Base-by-base conservation (phyloP, 1,284 basidiomycete species). In the Hemileia vastatrix region DNA sequence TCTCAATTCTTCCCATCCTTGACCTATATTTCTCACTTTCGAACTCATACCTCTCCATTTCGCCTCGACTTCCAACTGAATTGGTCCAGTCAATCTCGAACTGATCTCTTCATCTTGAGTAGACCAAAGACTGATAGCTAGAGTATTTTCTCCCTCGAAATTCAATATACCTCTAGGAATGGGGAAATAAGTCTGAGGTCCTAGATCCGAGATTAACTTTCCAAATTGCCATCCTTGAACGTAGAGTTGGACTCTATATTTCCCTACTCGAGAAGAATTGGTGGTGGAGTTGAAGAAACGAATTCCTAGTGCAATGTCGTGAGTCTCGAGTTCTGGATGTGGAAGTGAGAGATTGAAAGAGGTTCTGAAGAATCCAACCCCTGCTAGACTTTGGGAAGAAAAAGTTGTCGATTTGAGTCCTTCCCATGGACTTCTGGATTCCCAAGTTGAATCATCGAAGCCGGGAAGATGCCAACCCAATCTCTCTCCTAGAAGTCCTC, bases 381-480 rank as follows among this genome's bases (percentile, higher is more conserved):
- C 86, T 0, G 86, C n/a, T n/a, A n/a, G n/a, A n/a, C 77, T 36
- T 76, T 72, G 0, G 84, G 84, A 3, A 88, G 78, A 4, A n/a
- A n/a, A n/a, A n/a, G n/a, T n/a, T n/a, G n/a, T n/a, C n/a, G n/a
- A n/a, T n/a, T n/a, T n/a, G n/a, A n/a, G n/a, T n/a, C 85, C 86
- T 19, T 77, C 69, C 1, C 80, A 77, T 8, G 86, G 76, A 15
- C 81, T 77, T 52, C 84, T 80, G 9, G 65, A 57, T 3, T 70
- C 70, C 87, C 87, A 90, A 6, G 73, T 71, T 1, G 82, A 81
- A 2, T 81, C 83, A 61, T 86, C 79, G 72, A 84, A 88, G 8
- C 82, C 83, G 0, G 87, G 88, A 2, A 90, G 80, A 74, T 90
- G 87, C 87, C 87, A 90, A 11, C 88, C 87, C 64, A 80, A 68